These are phyloP conservation scores for Melanogaster broomeanus DNA, from an alignment of 768 basidiomycete genomes.

Conservation along the genomic window DNA sequence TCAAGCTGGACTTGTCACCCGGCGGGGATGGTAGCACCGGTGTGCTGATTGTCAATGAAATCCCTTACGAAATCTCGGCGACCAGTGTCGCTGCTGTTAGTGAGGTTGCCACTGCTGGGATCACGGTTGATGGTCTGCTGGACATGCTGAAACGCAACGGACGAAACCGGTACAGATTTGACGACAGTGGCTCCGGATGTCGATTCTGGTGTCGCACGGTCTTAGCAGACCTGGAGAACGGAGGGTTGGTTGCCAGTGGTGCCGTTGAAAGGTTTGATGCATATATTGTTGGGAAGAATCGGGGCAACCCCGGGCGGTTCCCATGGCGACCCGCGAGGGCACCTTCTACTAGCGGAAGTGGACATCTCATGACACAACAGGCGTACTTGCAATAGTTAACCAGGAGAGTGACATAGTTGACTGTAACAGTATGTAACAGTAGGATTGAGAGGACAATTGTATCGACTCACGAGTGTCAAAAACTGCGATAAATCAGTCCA, in stretches of 20 bases:
- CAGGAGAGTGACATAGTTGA: no score
- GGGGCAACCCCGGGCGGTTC: not conserved
- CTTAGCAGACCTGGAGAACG: not conserved
- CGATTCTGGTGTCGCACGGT: not conserved
- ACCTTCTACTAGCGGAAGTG: no score
- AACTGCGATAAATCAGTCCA: slow-evolving; percentile 8
- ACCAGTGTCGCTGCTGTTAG: not conserved
- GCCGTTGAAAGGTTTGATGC: not conserved
- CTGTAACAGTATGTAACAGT: no score
- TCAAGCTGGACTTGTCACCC: not conserved
- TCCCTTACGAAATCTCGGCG: not conserved
- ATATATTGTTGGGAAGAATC: not conserved
- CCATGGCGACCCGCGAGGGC: not conserved
- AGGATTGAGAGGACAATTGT: no score
- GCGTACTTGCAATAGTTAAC: no score
- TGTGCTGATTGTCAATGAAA: not conserved
- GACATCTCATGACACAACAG: no score
- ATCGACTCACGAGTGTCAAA: no score
- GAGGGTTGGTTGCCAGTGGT: not conserved
- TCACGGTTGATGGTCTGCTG: not conserved
- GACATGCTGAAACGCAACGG: not conserved
- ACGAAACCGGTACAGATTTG: not conserved
- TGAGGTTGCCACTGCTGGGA: not conserved
- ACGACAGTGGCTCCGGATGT: not conserved
- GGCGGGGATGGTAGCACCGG: not conserved